These are phyloP conservation scores for Epichloe gansuensis DNA, from an alignment of 2,329 filamentous ascomycete genomes.

Conservation along the genomic window DNA sequence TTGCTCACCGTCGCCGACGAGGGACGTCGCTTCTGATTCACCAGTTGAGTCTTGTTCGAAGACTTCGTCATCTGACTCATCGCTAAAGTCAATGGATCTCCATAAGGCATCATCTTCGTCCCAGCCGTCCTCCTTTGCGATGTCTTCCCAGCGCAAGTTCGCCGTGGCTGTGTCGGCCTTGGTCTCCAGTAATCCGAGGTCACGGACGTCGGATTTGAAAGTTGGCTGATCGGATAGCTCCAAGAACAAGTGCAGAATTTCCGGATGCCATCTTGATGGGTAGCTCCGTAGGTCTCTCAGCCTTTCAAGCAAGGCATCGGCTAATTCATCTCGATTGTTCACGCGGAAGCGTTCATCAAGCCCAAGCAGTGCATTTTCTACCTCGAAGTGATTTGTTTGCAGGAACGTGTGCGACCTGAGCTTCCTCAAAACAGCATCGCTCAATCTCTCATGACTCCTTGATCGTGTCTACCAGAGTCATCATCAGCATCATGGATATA, in stretches of 20 bases:
- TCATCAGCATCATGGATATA: conserved; percentile 2
- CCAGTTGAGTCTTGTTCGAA: conserved; percentile 22
- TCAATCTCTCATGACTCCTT: conserved; percentile 30
- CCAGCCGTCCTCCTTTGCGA: conserved; percentile 65
- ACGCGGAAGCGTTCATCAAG: conserved; percentile 81
- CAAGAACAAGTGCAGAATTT: conserved; percentile 66
- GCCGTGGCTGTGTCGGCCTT: conserved; percentile 30
- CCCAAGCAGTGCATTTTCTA: conserved; percentile 51
- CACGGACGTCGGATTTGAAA: conserved; percentile 52
- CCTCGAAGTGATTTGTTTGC: conserved; percentile 65
- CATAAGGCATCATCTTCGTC: conserved; percentile 55
- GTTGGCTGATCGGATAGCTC: conserved; percentile 72
- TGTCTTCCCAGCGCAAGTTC: conserved; percentile 63
- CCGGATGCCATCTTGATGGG: conserved; percentile 58
- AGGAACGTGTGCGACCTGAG: conserved; percentile 45
- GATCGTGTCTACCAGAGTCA: conserved; percentile 14
- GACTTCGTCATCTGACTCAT: conserved; percentile 47
- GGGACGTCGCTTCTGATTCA: conserved; percentile 24
- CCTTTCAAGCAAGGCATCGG: conserved; percentile 52
- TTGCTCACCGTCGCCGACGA: conserved; percentile 19
- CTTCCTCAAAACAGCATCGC: conserved; percentile 37
- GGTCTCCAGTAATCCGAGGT: conserved; percentile 41
- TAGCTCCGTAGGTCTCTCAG: conserved; percentile 44
- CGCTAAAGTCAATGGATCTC: conserved; percentile 56
- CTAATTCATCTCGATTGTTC: conserved; percentile 65